phyloP scores from a whole-genome alignment of 805 yeast genomes.

The Candida tammaniensis region DNA sequence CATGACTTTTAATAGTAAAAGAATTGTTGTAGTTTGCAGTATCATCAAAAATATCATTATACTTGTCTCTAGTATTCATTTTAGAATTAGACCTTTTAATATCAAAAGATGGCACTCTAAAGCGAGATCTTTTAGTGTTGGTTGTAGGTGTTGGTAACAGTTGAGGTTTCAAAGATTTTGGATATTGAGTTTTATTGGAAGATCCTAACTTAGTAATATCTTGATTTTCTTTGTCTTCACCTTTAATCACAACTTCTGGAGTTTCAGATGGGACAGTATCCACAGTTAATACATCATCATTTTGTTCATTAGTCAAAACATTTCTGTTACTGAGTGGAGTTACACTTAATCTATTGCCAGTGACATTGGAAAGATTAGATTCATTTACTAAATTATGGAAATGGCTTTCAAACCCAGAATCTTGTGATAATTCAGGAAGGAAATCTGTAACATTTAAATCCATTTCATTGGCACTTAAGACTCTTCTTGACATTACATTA shows the following conservation, averaged over 20 bases:
- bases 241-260: background rate
- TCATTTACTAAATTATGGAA: constrained; percentile 25
- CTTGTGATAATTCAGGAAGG: constrained; percentile 47
- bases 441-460: constrained; percentile 40
- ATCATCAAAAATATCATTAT: constrained; percentile 29
- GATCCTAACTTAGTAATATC: background rate
- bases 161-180: constrained; percentile 4
- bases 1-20: constrained; percentile 42
- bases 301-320: constrained; percentile 24
- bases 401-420: constrained; percentile 47
- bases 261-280: background rate
- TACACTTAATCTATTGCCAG: constrained; percentile 19
- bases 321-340: constrained; percentile 29
- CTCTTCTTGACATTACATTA: constrained; percentile 39
- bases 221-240: constrained; percentile 4
- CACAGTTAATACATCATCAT: constrained; percentile 4
- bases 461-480: constrained; percentile 42
- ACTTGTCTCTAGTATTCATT: constrained; percentile 34
- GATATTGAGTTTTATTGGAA: background rate
- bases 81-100: constrained; percentile 35
- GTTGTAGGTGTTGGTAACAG: constrained; percentile 3
- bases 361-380: constrained; percentile 12
- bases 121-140: constrained; percentile 23
- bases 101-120: constrained; percentile 42
- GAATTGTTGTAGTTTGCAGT: constrained; percentile 12